Evolutionary conservation across 2,329 filamentous ascomycete species (phyloP), one percentile per base, ranked within the genome.

Genomic region (Cladobotryum protrusum): DNA sequence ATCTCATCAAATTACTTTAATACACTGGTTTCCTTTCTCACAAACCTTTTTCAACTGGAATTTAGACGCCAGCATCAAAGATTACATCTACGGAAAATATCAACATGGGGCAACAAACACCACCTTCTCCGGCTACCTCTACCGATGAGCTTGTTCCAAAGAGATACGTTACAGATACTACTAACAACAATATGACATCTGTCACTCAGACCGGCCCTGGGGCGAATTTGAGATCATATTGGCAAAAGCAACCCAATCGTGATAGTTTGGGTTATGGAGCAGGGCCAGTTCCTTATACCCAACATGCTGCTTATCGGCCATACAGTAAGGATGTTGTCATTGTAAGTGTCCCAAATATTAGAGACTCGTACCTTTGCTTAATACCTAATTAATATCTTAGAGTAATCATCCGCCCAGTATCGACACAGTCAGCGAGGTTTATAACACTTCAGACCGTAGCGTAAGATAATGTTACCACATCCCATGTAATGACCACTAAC

Each of bases 51-150:
- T n/a, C 12, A 15, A 24, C 20, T 43, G 19, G n/a, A 13, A 32
- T 42, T 9, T 43, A 9, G 35, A 37, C n/a, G 8, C 15, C 41
- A 32, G n/a, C 9, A 11, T 19, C 24, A 9, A 43, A 48, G 41
- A 45, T 43, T 49, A 45, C 32, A 53, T 54, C 40, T 12, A 41
- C 15, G 18, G 6, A 4, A 42, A 42, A 11, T 32, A 43, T 20
- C 20, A 54, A 57, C 20, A 67, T 76, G 72, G 67, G 66, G 52
- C 67, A 63, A 48, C 62, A 61, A 47, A 61, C 65, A 41, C 68
- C 73, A 34, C 71, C 69, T 40, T 77, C 76, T 18, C 75, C 77
- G 51, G 69, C 72, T 48, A 70, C 70, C 17, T 72, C 71, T 44
- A 52, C 52, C 45, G 56, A 56, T 48, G 56, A 54, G 37, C 50